Conservation (phyloP, 208 protist genomes). For the Spironucleus salmonicida region DNA sequence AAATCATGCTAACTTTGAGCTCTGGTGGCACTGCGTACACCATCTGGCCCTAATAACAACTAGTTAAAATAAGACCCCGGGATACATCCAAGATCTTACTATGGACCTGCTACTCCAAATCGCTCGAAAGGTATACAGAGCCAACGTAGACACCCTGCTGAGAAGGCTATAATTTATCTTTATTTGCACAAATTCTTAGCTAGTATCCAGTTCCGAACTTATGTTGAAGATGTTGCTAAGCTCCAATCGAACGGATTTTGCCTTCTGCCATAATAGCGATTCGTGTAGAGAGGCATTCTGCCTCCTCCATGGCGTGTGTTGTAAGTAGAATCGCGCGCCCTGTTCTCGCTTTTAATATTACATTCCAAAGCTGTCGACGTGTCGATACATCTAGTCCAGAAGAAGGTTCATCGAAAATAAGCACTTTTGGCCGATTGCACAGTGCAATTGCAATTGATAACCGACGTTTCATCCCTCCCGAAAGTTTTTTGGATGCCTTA, state of each 20-base stretch:
- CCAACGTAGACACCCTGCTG: too few species aligned
- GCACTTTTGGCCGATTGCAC: slow-evolving; percentile 49
- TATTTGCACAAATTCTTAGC: too few species aligned
- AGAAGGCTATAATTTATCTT: too few species aligned
- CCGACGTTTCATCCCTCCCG: slow-evolving; percentile 56
- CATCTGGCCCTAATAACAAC: too few species aligned
- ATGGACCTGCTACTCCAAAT: too few species aligned
- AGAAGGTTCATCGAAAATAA: slow-evolving; percentile 55
- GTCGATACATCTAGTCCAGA: slow-evolving; percentile 28
- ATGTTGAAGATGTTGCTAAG: slow-evolving; percentile 29
- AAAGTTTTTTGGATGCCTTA: slow-evolving; percentile 1
- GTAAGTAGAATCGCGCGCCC: slow-evolving; percentile 25
- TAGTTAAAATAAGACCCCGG: too few species aligned
- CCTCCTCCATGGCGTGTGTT: slow-evolving; percentile 53
- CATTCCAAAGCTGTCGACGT: slow-evolving; percentile 22
- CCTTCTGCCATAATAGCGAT: slow-evolving; percentile 57
- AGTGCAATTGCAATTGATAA: slow-evolving; percentile 57
- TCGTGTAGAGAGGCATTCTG: slow-evolving; percentile 46
- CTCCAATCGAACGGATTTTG: slow-evolving; percentile 43
- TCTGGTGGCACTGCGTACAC: too few species aligned
- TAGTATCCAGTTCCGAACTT: slow-evolving; percentile 38
- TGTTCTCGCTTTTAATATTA: neutral
- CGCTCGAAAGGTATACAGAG: too few species aligned
- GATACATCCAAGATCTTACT: too few species aligned
- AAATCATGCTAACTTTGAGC: too few species aligned